These are phyloP conservation scores for Ophiostoma sp. DNA, from an alignment of 2,329 filamentous ascomycete genomes.

Conservation along the genomic window DNA sequence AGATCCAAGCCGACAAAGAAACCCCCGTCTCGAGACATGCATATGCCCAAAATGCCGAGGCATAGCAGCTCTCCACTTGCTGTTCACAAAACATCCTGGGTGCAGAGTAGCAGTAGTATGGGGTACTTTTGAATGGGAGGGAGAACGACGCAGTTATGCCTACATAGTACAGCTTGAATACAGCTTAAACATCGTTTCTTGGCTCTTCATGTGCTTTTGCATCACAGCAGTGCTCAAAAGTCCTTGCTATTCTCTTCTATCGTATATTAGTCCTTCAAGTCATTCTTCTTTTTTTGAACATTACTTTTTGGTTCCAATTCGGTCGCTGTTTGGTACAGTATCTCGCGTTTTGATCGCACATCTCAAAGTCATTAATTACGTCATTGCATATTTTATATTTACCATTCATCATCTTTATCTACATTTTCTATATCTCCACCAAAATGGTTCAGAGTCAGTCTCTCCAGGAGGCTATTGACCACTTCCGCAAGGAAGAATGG, in stretches of 20 bases:
- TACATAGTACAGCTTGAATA: too few species aligned
- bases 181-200: background rate
- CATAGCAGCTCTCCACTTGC: background rate
- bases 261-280: background rate
- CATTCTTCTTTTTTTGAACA: background rate
- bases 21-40: background rate
- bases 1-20: background rate
- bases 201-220: background rate
- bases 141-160: background rate
- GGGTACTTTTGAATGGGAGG: background rate
- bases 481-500: constrained; percentile 23
- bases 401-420: background rate
- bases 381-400: background rate
- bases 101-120: background rate
- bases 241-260: background rate
- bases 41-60: background rate
- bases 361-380: too few species aligned
- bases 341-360: background rate
- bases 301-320: background rate
- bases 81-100: background rate
- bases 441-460: constrained; percentile 16
- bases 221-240: background rate
- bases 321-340: background rate
- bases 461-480: constrained; percentile 21
- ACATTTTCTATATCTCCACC: background rate